Evolutionary conservation across 108 stramenopile genomes (phyloP).

Genomic region (Cyclotella distinguenda): DNA sequence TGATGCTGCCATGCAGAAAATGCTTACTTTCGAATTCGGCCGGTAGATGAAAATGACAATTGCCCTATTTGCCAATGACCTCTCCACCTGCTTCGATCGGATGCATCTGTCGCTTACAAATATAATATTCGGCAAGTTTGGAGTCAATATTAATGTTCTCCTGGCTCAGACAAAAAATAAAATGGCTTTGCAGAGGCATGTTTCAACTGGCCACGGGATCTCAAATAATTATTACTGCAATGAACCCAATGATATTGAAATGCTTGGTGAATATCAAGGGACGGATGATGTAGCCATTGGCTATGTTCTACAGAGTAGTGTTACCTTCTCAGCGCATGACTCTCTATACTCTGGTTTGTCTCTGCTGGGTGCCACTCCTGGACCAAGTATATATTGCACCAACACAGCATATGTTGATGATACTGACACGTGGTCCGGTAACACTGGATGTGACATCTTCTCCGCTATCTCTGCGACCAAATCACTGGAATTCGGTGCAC

Average conservation of each 20-base stretch:
- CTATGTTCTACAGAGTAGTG: background rate
- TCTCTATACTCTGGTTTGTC: background rate
- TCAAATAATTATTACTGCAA: background rate
- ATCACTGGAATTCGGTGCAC: too few relatives aligned
- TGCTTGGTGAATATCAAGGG: constrained; percentile 12
- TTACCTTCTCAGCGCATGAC: background rate
- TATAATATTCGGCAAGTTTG: background rate
- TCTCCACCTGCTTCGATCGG: constrained; percentile 17
- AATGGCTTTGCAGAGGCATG: background rate
- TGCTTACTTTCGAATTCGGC: constrained; percentile 15
- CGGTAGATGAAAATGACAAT: background rate
- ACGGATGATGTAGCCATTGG: constrained; percentile 14
- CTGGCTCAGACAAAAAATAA: background rate
- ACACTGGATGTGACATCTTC: background rate
- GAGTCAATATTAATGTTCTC: background rate
- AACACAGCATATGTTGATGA: constrained; percentile 18
- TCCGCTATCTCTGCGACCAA: background rate
- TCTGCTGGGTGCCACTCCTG: background rate
- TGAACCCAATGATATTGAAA: background rate
- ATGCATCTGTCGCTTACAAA: constrained; percentile 9
- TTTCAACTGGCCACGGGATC: constrained; percentile 2
- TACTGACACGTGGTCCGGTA: background rate
- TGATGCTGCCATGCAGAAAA: constrained; percentile 20
- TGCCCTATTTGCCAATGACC: background rate
- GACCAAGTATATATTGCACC: background rate